Percentiles rank a stretch among this genome's conserved stretches.
Evolutionary conservation across 208 protist species (phyloP).

Genomic region (Trypanosoma vivax): DNA sequence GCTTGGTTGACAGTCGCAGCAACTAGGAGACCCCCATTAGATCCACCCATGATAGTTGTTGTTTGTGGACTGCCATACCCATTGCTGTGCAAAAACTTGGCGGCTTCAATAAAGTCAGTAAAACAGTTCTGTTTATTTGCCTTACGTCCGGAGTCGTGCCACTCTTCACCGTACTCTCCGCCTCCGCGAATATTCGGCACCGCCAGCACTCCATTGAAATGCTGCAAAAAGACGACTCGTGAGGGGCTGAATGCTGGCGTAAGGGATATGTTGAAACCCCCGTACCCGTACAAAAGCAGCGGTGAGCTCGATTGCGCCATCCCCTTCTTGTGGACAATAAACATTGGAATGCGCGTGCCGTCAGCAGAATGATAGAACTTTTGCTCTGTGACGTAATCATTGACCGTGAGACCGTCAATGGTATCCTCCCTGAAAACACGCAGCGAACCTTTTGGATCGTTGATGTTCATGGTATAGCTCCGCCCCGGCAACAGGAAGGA

Average conservation of each 20-base stretch:
- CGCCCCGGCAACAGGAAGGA: conserved; percentile 89
- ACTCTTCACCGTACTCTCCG: conserved; percentile 91
- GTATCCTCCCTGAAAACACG: conserved; percentile 63
- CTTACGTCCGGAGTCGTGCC: conserved; percentile 87
- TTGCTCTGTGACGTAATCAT: conserved; percentile 83
- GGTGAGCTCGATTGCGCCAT: conserved; percentile 54
- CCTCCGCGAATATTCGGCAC: conserved; percentile 94
- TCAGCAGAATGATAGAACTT: conserved; percentile 86
- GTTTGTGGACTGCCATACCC: conserved; percentile 75
- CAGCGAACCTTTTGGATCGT: conserved; percentile 55
- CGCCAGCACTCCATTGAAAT: conserved; percentile 80
- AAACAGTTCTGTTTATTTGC: conserved; percentile 89
- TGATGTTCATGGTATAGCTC: conserved; percentile 70
- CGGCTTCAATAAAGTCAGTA: conserved; percentile 76
- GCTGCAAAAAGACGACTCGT: conserved; percentile 69
- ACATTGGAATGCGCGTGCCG: conserved; percentile 92
- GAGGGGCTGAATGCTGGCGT: conserved; percentile 71
- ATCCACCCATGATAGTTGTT: conserved; percentile 89
- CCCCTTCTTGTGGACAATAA: conserved; percentile 85
- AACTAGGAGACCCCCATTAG: conserved; percentile 93
- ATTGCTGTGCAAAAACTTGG: conserved; percentile 66
- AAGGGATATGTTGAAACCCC: conserved; percentile 91
- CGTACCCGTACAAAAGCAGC: conserved; percentile 91
- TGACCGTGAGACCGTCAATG: conserved; percentile 55
- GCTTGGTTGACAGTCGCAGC: conserved; percentile 86